Conservation (phyloP, 441 rosid species). For the Biscutella laevigata region DNA sequence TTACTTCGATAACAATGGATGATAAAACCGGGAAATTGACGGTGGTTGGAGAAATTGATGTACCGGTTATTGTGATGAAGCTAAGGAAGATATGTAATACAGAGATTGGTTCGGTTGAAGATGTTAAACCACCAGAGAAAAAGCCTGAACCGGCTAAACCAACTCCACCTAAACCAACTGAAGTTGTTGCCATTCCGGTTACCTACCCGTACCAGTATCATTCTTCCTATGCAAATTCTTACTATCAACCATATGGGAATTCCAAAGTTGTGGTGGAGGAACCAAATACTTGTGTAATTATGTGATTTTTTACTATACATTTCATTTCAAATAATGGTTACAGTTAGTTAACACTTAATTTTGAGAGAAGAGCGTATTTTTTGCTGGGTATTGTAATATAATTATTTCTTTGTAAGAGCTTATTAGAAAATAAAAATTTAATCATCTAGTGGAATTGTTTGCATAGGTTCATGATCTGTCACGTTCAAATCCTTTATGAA, state of each 20-base stretch:
- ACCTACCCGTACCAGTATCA: background rate
- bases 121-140: conserved; percentile 53
- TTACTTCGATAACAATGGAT: conserved; percentile 44
- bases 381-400: background rate
- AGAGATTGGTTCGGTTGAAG: conserved; percentile 45
- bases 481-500: background rate
- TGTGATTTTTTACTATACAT: conserved; percentile 3
- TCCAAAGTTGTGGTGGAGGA: conserved; percentile 9
- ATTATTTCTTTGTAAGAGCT: too few species aligned
- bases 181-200: conserved; percentile 6
- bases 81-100: conserved; percentile 46
- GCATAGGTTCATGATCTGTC: background rate
- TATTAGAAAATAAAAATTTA: too few species aligned
- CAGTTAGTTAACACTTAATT: background rate
- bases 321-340: background rate
- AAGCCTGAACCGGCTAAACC: conserved; percentile 37
- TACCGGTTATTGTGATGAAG: conserved; percentile 35
- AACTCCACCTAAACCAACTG: background rate
- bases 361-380: background rate
- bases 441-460: background rate
- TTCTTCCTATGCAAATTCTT: background rate
- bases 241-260: background rate
- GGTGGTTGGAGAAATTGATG: conserved; percentile 43
- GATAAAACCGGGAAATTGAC: conserved; percentile 55
- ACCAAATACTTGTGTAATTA: conserved; percentile 19